Base-by-base conservation (phyloP, 129 eudicot species). In the Saposhnikovia divaricata region DNA sequence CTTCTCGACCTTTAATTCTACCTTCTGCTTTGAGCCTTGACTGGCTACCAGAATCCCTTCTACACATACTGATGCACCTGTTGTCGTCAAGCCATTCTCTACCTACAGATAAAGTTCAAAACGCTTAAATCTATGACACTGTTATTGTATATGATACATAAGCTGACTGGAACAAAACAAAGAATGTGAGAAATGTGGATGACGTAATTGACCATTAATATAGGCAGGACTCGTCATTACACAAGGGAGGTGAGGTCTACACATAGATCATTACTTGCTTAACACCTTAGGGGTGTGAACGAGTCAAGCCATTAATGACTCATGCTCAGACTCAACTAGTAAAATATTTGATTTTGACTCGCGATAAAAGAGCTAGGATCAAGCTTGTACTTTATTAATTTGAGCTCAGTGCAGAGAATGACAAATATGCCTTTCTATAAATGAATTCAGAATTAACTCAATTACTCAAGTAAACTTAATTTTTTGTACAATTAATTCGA, bases 21-120 rank as follows among this genome's bases (percentile, higher is more conserved):
- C 81, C 84, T 92, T 95, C 80, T 95, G 99, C 84, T 95, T 92
- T 80, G 91, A 83, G 74, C 99, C 99, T 87, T 84, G 97, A 77
- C 97, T 95, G 65, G 84, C 81, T 40, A 92, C 95, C 81, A 95
- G 80, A 84, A 81, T 82, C 48, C 99, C 99, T 83, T 88, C 87
- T 48, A 95, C 87, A 81, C 86, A 87, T 37, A 92, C 71, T 72
- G 99, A 90, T 76, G 99, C 97, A 71, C 99, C 99, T 6, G 99
- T 92, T 53, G 93, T 47, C 51, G 91, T 81, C 38, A 76, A 78
- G 50, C 95, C 97, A 86, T 86, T 83, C 81, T 92, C 97, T 78
- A 95, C 95, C 99, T 95, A 81, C 66, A 48, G 70, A 85, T 70
- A 75, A 75, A 65, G 61, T 65, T 44, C 21, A 45, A 65, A 28